Base-by-base conservation (phyloP, 2,329 filamentous ascomycete species). In the Colletotrichum chrysophilum region DNA sequence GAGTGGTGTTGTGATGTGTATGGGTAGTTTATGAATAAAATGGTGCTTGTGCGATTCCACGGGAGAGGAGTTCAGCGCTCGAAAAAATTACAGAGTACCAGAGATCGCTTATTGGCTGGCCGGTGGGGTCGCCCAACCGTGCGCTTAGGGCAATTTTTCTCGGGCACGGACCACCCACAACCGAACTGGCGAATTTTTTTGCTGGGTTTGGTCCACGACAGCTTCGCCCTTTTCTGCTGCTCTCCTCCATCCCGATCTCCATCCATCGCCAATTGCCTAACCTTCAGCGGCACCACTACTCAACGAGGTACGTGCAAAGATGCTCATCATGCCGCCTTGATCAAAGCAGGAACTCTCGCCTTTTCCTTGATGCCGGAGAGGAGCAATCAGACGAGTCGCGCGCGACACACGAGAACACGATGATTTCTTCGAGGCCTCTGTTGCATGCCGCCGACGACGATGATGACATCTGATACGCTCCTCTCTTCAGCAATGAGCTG, bases 401-500 rank as follows among this genome's bases (percentile, higher is more conserved):
- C 34, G 48, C 58, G 58, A 62, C n/a, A 75, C 43, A 34, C 69
- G 69, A 72, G 73, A 66, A 61, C 14, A 48, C 65, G 52, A 76
- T 52, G 24, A 21, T 61, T 34, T 56, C 65, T 34, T 58, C 21
- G 24, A n/a, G 32, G 61, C 32, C n/a, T 60, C 64, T 55, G 38
- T 48, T n/a, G 9, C 38, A n/a, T 58, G 65, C 69, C 80, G 80
- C 81, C 81, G 80, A 82, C 80, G 69, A 65, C 70, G 72, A 71
- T 61, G n/a, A 75, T 75, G 73, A 75, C 21, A 28, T 74, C 75
- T 76, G 91, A 93, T 91, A 93, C 91, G 89, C 90, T 89, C 60
- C 87, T 89, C 89, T 88, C 89, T 87, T 87, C 89, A 88, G 88
- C 88, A 91, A 85, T 88, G 91, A 91, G 92, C 91, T 75, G 89